A percentile compares a stretch with the other conserved stretches of the same genome.
Evolutionary conservation across 768 basidiomycete genomes (phyloP).

Genomic region (Daedaleopsis nitida): DNA sequence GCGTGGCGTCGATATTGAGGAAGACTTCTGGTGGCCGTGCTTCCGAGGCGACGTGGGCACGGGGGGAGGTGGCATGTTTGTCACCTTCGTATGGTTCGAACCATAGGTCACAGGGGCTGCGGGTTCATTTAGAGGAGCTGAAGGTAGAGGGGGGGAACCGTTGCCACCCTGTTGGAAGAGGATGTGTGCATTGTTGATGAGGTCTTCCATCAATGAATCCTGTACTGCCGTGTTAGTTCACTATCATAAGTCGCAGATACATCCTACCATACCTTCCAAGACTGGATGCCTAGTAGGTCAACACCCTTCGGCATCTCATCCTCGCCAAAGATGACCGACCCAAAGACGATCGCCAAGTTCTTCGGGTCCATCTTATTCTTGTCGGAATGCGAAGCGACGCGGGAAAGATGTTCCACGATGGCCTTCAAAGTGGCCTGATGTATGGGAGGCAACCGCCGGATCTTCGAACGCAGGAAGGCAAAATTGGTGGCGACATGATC

Average conservation of each 20-base stretch:
- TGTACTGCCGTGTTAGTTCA: slow-evolving; percentile 24
- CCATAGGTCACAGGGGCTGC: slow-evolving; percentile 62
- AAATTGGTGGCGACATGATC: slow-evolving; percentile 74
- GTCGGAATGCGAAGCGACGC: slow-evolving; percentile 63
- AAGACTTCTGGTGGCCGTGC: slow-evolving; percentile 2
- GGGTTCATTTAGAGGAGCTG: slow-evolving; percentile 69
- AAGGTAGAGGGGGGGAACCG: slow-evolving; percentile 63
- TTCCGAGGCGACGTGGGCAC: slow-evolving; percentile 23
- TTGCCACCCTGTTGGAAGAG: slow-evolving; percentile 55
- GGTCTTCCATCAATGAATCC: slow-evolving; percentile 82
- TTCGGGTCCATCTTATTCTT: slow-evolving; percentile 94
- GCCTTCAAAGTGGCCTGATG: slow-evolving; percentile 85
- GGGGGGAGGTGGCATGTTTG: slow-evolving; percentile 45
- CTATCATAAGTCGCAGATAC: not conserved
- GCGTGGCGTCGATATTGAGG: slow-evolving; percentile 11
- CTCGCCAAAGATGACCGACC: slow-evolving; percentile 87
- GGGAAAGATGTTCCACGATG: slow-evolving; percentile 79
- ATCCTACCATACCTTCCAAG: slow-evolving; percentile 57
- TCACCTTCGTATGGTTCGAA: slow-evolving; percentile 68
- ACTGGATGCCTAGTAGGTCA: slow-evolving; percentile 76
- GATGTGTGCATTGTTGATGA: slow-evolving; percentile 68
- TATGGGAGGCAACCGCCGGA: slow-evolving; percentile 78
- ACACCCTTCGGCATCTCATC: slow-evolving; percentile 79
- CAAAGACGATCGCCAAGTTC: slow-evolving; percentile 91
- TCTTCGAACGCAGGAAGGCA: slow-evolving; percentile 80